A percentile compares a stretch with the other conserved stretches of the same genome.
These are phyloP conservation scores for Trichosporon sp. DNA, from an alignment of 1,284 basidiomycete genomes.

Conservation along the genomic window DNA sequence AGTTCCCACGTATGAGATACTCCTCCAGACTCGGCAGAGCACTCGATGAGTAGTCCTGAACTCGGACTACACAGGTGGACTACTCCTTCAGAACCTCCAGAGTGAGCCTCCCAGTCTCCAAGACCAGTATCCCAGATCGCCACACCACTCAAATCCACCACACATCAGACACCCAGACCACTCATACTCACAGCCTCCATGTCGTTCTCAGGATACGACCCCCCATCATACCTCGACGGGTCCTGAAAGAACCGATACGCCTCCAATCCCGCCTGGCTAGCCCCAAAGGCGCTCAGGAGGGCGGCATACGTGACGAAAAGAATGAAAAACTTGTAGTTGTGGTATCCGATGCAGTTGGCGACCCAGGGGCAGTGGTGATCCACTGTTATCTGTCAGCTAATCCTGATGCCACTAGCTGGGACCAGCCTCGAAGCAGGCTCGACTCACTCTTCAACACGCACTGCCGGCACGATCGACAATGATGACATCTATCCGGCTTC, in stretches of 20 bases:
- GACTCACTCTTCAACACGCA: conserved; percentile 84
- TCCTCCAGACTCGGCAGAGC: too few relatives aligned
- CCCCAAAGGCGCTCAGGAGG: conserved; percentile 60
- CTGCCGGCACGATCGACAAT: conserved; percentile 67
- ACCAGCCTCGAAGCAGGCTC: not conserved
- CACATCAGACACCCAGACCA: too few relatives aligned
- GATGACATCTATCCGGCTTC: conserved; percentile 78
- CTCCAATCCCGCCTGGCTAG: conserved; percentile 56
- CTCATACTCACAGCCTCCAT: conserved; percentile 5
- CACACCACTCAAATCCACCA: conserved; percentile 4
- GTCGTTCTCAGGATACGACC: not conserved
- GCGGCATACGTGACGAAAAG: conserved; percentile 69
- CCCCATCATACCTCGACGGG: conserved; percentile 9
- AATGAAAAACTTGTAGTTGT: conserved; percentile 78
- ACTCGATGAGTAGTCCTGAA: too few relatives aligned
- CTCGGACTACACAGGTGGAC: too few relatives aligned
- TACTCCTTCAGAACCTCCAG: too few relatives aligned
- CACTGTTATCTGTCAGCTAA: conserved; percentile 20
- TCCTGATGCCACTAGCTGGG: conserved; percentile 24
- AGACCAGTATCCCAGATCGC: too few relatives aligned
- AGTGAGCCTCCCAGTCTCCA: too few relatives aligned
- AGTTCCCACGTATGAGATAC: too few relatives aligned
- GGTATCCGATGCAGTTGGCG: conserved; percentile 73
- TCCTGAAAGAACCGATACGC: conserved; percentile 64
- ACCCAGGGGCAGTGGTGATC: conserved; percentile 90